Evolutionary conservation across 495 filamentous ascomycete species (phyloP), one percentile per base, ranked within the genome.

Genomic region (Penicillium nucicola): DNA sequence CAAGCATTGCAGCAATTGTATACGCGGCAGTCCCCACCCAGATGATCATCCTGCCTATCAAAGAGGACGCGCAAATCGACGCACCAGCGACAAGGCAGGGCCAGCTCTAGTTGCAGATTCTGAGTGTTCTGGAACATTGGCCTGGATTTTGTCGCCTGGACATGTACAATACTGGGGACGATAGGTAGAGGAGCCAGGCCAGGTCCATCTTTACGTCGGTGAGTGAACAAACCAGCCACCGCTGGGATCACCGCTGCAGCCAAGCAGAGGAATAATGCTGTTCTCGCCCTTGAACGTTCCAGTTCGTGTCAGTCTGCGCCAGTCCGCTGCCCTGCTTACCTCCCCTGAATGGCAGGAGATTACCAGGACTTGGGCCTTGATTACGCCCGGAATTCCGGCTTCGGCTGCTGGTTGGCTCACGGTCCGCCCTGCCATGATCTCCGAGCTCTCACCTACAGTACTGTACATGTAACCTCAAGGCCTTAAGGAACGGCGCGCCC

Each of bases 151-250:
- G 37, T 18, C 48, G 51, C 4, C 43, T 58, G 3, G n/a, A n/a
- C n/a, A n/a, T n/a, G n/a, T n/a, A n/a, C n/a, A n/a, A n/a, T 55
- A 60, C 45, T 64, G 51, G 53, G 53, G 57, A n/a, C 36, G 63
- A 42, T 53, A 62, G 36, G 49, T 60, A 28, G 57, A 64, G 45
- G 47, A 56, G 35, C 11, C 45, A 14, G 48, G 39, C 11, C 46
- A 52, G 39, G 49, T 58, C 20, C 55, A 64, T 42, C 49, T 66
- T 19, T 53, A 59, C 46, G 52, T 64, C 38, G 52, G 60, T 65
- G 28, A 39, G 55, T 54, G 37, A 51, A 23, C 19, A 19, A 34
- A 11, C 18, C 13, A 20, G 22, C 19, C 18, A 48, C 25, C 7
- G 42, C 36, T 7, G 33, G 45, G 19, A 31, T 33, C 32, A 28